Evolutionary conservation across 2,329 filamentous ascomycete genomes (phyloP).

Genomic region (Alternaria consortialis): DNA sequence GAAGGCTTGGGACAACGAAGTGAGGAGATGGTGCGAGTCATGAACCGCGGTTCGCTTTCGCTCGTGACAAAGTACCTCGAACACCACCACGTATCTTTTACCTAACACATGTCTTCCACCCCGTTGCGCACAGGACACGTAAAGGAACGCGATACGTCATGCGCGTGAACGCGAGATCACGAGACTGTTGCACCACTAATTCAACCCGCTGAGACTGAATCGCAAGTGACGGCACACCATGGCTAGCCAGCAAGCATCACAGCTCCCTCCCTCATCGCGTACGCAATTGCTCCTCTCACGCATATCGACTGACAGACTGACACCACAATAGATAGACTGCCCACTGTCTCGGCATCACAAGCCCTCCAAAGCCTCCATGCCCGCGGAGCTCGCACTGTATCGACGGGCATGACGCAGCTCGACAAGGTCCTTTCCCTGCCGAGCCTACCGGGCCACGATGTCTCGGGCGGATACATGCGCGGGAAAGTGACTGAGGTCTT

Average conservation of each 20-base stretch:
- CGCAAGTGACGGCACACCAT: conserved; percentile 31
- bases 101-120: not conserved
- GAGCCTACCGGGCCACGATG: conserved; percentile 33
- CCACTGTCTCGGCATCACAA: conserved; percentile 79
- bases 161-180: conserved; percentile 29
- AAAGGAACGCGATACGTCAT: conserved; percentile 27
- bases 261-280: conserved; percentile 51
- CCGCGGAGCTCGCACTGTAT: conserved; percentile 57
- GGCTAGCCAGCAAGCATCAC: conserved; percentile 39
- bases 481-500: conserved; percentile 87
- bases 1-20: conserved; percentile 10
- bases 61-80: conserved; percentile 32
- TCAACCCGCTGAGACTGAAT: conserved; percentile 11
- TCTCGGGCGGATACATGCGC: conserved; percentile 67
- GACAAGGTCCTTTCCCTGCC: conserved; percentile 53
- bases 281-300: conserved; percentile 22
- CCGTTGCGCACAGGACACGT: conserved; percentile 8
- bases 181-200: conserved; percentile 22
- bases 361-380: conserved; percentile 69
- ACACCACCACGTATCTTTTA: conserved; percentile 8
- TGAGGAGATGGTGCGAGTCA: conserved; percentile 35
- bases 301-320: conserved; percentile 24
- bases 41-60: conserved; percentile 24
- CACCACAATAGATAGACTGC: conserved; percentile 69
- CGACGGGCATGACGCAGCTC: conserved; percentile 60